Percentiles rank a stretch among this genome's conserved stretches.
Conservation (phyloP, 495 filamentous ascomycete genomes). For the Hyaloscypha variabilis region DNA sequence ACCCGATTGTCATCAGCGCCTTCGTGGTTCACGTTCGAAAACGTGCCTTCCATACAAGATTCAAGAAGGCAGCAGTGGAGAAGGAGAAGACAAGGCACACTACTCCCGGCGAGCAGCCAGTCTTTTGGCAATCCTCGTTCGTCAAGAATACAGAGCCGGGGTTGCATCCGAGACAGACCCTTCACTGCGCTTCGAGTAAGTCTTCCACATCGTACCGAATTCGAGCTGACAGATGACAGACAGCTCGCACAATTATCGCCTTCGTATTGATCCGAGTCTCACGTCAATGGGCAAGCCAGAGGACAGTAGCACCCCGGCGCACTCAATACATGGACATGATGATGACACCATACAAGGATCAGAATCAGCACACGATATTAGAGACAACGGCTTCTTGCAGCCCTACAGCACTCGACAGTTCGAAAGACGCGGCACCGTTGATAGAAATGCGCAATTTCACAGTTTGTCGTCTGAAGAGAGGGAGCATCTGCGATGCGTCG, state of each 20-base stretch:
- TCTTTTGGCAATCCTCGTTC: background rate
- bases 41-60: conserved; percentile 68
- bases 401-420: background rate
- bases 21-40: conserved; percentile 68
- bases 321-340: background rate
- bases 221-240: background rate
- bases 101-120: background rate
- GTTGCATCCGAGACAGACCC: background rate
- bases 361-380: background rate
- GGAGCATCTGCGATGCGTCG: conserved; percentile 71
- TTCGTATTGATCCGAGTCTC: background rate
- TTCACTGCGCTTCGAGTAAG: background rate
- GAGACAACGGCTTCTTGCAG: background rate
- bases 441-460: conserved; percentile 69
- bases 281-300: background rate
- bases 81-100: conserved; percentile 36
- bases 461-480: conserved; percentile 66
- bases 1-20: conserved; percentile 66
- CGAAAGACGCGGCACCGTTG: background rate
- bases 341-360: background rate
- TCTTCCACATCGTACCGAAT: background rate
- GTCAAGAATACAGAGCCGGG: background rate
- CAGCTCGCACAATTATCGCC: background rate
- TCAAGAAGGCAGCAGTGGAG: conserved; percentile 51
- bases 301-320: background rate